Evolutionary conservation across 1,284 basidiomycete genomes (phyloP), one percentile per base, ranked within the genome.

Genomic region (Malassezia japonica): DNA sequence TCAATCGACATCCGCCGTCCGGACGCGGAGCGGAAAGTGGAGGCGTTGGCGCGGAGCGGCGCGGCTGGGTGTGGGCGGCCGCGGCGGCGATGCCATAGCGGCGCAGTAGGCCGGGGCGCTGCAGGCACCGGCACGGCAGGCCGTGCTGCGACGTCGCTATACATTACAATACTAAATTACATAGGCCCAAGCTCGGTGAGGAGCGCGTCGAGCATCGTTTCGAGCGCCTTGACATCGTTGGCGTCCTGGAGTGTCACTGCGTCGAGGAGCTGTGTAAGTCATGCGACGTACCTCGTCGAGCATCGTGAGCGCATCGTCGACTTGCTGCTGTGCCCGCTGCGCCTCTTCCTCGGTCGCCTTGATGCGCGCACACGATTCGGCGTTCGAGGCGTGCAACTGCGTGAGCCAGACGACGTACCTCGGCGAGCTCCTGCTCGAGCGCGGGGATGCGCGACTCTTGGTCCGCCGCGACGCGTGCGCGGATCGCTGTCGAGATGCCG

Each of bases 1-100:
- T 80, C 79, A 49, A 81, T 61, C 21, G 69, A 72, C 69, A 72
- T 72, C 50, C 36, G 23, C 12, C 18, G n/a, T n/a, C n/a, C n/a
- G n/a, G n/a, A n/a, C n/a, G n/a, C n/a, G n/a, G n/a, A n/a, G 21
- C 5, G 18, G 16, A 5, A 18, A 3, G 35, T 37, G 34, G 44
- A 38, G 25, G 44, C 8, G 44, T 6, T 6, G 6, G 33, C 13
- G 33, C 9, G 33, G 33, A 16, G 33, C 6, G 33, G 28, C 28
- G 28, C 28, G 28, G 28, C 28, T 31, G 7, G 28, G n/a, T n/a
- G n/a, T n/a, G n/a, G n/a, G n/a, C n/a, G n/a, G n/a, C n/a, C n/a
- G n/a, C n/a, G n/a, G n/a, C n/a, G n/a, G n/a, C n/a, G n/a, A n/a
- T n/a, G n/a, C n/a, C n/a, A n/a, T n/a, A 28, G 6, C 27, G 7